These are phyloP conservation scores for Puccinia coronata DNA, from an alignment of 1,284 basidiomycete genomes.

Conservation along the genomic window DNA sequence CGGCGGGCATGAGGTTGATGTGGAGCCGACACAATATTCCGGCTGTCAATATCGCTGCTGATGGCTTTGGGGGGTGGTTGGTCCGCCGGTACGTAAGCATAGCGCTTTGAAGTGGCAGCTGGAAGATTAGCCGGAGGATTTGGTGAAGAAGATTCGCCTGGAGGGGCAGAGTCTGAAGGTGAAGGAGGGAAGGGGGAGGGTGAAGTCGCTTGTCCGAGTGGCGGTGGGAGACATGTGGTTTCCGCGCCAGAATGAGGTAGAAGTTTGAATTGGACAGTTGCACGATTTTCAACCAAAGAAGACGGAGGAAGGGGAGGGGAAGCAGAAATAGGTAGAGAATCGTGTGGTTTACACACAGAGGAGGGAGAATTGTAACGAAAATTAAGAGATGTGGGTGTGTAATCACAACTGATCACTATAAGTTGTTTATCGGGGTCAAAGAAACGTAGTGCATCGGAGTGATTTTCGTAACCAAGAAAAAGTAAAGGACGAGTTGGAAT, in stretches of 20 bases:
- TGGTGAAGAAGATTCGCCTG: too few relatives aligned
- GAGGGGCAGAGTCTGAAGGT: too few relatives aligned
- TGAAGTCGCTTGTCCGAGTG: too few relatives aligned
- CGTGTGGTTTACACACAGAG: background rate
- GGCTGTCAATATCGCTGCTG: background rate
- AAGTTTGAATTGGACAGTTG: background rate
- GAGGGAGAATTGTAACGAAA: background rate
- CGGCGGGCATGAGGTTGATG: background rate
- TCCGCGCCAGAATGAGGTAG: too few relatives aligned
- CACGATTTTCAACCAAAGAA: too few relatives aligned
- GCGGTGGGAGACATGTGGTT: too few relatives aligned
- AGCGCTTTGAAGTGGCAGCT: background rate
- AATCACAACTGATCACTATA: slow-evolving; percentile 25
- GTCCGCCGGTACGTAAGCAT: background rate
- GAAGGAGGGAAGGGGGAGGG: too few relatives aligned
- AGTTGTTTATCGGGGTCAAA: background rate
- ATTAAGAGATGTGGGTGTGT: background rate
- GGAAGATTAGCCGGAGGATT: background rate
- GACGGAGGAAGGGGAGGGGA: background rate
- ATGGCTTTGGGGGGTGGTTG: background rate
- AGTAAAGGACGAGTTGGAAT: background rate
- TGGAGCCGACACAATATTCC: background rate
- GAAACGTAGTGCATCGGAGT: slow-evolving; percentile 26
- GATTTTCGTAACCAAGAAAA: slow-evolving; percentile 1
- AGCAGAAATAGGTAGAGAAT: background rate